Percentiles rank a stretch among this genome's conserved stretches.
These are phyloP conservation scores for Tulasnella sp. DNA, from an alignment of 768 basidiomycete species.

Conservation along the genomic window DNA sequence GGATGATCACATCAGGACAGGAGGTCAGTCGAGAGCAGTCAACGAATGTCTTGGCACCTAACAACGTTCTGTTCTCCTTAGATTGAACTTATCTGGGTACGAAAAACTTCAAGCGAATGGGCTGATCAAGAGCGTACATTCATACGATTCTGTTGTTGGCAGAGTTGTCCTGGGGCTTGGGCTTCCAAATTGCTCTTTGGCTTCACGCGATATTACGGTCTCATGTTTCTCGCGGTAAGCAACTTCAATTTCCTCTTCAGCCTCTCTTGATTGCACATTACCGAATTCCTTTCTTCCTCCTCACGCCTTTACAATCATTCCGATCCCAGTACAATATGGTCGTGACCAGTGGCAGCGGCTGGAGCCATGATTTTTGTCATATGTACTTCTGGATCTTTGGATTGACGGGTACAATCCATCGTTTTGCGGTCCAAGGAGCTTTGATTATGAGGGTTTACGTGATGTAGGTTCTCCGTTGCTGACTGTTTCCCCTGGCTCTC, in stretches of 20 bases:
- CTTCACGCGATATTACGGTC: slow-evolving; percentile 27
- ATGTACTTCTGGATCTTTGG: neutral
- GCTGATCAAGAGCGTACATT: neutral
- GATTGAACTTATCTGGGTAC: slow-evolving; percentile 27
- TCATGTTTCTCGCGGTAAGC: neutral
- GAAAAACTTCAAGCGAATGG: neutral
- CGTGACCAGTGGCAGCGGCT: neutral
- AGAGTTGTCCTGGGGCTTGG: slow-evolving; percentile 10
- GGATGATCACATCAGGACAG: neutral
- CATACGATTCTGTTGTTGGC: neutral
- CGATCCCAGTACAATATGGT: neutral
- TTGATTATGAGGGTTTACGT: neutral
- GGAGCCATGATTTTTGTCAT: neutral
- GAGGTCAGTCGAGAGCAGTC: neutral
- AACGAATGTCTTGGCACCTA: neutral
- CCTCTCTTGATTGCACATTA: neutral
- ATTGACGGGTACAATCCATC: neutral
- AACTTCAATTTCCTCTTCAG: neutral
- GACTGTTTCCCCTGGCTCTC: neutral
- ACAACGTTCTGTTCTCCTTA: neutral
- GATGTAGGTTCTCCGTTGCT: neutral
- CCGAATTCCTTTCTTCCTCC: neutral
- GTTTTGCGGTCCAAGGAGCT: neutral
- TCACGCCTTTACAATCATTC: neutral
- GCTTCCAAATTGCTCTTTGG: slow-evolving; percentile 16